Evolutionary conservation across 2,329 filamentous ascomycete species (phyloP).

Genomic region (Setomelanomma holmii): DNA sequence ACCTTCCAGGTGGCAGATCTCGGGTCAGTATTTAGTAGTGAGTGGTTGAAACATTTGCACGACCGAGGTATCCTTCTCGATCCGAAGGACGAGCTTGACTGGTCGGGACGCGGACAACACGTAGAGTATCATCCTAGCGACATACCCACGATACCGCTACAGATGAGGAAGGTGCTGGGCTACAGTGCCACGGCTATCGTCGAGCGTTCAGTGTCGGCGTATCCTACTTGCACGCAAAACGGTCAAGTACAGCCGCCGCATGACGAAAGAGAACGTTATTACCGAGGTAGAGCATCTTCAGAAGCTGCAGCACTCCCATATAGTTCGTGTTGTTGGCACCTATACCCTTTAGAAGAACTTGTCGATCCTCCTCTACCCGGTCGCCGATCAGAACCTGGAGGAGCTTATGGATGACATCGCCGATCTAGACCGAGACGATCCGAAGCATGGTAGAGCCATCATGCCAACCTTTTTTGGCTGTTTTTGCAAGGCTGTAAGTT

Average conservation of each 20-base stretch:
- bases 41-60: slow-evolving; percentile 2
- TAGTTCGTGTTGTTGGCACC: slow-evolving; percentile 27
- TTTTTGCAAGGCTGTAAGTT: slow-evolving; percentile 14
- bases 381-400: slow-evolving; percentile 22
- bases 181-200: slow-evolving; percentile 16
- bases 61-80: slow-evolving; percentile 4
- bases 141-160: background rate
- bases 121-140: slow-evolving; percentile 11
- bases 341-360: slow-evolving; percentile 20
- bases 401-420: slow-evolving; percentile 14
- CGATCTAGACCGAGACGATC: background rate
- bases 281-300: slow-evolving; percentile 28
- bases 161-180: slow-evolving; percentile 6
- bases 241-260: slow-evolving; percentile 12
- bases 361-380: slow-evolving; percentile 29
- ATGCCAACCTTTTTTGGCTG: slow-evolving; percentile 14
- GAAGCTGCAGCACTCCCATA: slow-evolving; percentile 22
- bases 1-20: no score
- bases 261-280: slow-evolving; percentile 25
- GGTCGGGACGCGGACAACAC: slow-evolving; percentile 21
- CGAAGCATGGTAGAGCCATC: background rate
- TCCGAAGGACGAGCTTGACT: slow-evolving; percentile 11
- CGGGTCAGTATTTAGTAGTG: background rate
- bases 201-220: slow-evolving; percentile 21
- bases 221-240: slow-evolving; percentile 30